Evolutionary conservation across 2,329 filamentous ascomycete species (phyloP).

Genomic region (Ophiostoma montium): DNA sequence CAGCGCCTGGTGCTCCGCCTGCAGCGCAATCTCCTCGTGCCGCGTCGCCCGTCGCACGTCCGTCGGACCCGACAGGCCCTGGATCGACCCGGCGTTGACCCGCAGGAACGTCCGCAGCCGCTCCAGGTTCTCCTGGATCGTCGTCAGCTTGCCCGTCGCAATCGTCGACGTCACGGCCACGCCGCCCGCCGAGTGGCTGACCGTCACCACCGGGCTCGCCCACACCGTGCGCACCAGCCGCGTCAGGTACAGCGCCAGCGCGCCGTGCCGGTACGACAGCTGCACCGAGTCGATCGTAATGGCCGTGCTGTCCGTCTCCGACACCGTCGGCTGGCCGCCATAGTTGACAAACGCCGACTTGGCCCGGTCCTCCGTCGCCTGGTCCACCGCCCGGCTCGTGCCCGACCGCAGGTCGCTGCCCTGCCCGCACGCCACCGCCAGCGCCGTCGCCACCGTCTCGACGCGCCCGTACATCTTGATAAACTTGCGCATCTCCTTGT

Average conservation of each 20-base stretch:
- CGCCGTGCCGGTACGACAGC: conserved; percentile 80
- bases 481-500: conserved; percentile 70
- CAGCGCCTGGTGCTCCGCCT: conserved; percentile 87
- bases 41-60: conserved; percentile 68
- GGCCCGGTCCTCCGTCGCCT: conserved; percentile 72
- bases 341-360: conserved; percentile 82
- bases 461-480: conserved; percentile 74
- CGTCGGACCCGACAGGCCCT: conserved; percentile 82
- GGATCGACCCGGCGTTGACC: conserved; percentile 80
- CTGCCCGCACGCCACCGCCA: conserved; percentile 91
- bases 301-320: conserved; percentile 59
- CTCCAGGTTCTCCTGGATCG: conserved; percentile 68
- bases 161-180: conserved; percentile 55
- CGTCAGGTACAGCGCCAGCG: conserved; percentile 74
- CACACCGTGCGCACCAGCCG: conserved; percentile 81
- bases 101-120: conserved; percentile 70
- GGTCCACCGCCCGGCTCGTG: conserved; percentile 65
- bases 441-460: conserved; percentile 77
- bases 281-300: conserved; percentile 68
- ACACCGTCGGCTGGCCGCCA: conserved; percentile 73
- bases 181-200: conserved; percentile 52
- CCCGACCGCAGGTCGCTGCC: conserved; percentile 61
- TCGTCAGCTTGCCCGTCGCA: conserved; percentile 50
- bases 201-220: conserved; percentile 63
- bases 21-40: conserved; percentile 81